Conservation (phyloP, 768 basidiomycete genomes). For the Rubroboletus pulcherrimus region DNA sequence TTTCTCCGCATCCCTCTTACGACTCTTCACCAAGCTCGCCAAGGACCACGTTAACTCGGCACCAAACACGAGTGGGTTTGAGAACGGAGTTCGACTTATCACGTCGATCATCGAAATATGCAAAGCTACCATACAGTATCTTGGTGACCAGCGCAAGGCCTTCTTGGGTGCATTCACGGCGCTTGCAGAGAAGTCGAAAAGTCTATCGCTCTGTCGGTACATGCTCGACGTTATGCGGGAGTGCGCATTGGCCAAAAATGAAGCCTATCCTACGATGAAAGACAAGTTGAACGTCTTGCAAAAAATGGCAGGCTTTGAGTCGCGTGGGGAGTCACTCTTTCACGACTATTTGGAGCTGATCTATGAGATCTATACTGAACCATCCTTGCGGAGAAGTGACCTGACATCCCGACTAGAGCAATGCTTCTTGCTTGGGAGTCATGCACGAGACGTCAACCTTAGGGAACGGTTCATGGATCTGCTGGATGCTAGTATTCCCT, state of each 20-base stretch:
- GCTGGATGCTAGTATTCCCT: slow-evolving; percentile 83
- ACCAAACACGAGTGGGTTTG: slow-evolving; percentile 46
- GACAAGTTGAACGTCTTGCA: slow-evolving; percentile 89
- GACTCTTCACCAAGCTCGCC: slow-evolving; percentile 76
- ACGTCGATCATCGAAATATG: slow-evolving; percentile 85
- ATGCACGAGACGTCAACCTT: slow-evolving; percentile 72
- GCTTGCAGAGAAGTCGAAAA: slow-evolving; percentile 89
- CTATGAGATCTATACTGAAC: slow-evolving; percentile 91
- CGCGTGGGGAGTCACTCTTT: slow-evolving; percentile 73
- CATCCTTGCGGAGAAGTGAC: slow-evolving; percentile 82
- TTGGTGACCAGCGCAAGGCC: slow-evolving; percentile 83
- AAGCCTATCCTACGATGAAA: slow-evolving; percentile 88
- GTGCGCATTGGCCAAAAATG: slow-evolving; percentile 86
- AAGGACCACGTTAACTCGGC: slow-evolving; percentile 79
- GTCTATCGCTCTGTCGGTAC: slow-evolving; percentile 69
- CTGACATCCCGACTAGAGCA: slow-evolving; percentile 90
- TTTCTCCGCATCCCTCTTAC: slow-evolving; percentile 73
- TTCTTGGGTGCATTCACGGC: slow-evolving; percentile 74
- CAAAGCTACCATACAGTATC: slow-evolving; percentile 70
- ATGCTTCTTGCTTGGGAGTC: slow-evolving; percentile 89
- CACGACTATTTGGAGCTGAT: slow-evolving; percentile 84
- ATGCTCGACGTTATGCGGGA: slow-evolving; percentile 81
- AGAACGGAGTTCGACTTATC: slow-evolving; percentile 60
- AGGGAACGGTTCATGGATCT: slow-evolving; percentile 87
- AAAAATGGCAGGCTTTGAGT: slow-evolving; percentile 84